Base-by-base conservation (phyloP, 2,329 filamentous ascomycete genomes). In the Kalmusia sp. region DNA sequence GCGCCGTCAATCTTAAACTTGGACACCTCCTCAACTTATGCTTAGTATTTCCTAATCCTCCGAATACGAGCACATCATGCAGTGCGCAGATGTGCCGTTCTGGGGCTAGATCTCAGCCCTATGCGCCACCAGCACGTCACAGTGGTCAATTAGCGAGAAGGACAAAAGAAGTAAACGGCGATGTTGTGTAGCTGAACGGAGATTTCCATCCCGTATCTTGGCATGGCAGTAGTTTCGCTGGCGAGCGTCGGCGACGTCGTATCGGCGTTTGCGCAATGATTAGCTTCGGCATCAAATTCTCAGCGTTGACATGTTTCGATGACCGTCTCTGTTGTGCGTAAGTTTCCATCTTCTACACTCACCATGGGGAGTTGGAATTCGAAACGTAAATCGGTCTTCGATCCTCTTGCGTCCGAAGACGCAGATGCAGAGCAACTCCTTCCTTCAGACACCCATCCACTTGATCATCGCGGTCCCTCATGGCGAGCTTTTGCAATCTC, bases 311-410 rank as follows among this genome's bases (percentile, higher is more conserved):
- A 31, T 6, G 24, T 34, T 6, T 24, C 8, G n/a, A n/a, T n/a
- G n/a, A n/a, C n/a, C n/a, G n/a, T n/a, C 2, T n/a, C 3, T n/a
- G n/a, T 17, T 30, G 5, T 21, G 14, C n/a, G 14, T 33, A 4
- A 8, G 3, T n/a, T 34, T n/a, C 8, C 7, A 30, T 15, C 17
- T 9, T 15, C n/a, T 7, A 7, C 12, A 14, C 1, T n/a, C 28
- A 27, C 9, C 4, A 64, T 63, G 61, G 62, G 64, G 37, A 51
- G 51, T 24, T 55, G 60, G 49, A 51, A 44, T 15, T 45, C 54
- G 52, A 57, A 63, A 40, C 63, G 24, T 11, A 12, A 41, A 19
- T 45, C 12, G 6, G 15, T 4, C 8, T 44, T 33, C 28, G 27
- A 22, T 4, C 17, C 11, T 21, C 28, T 45, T 6, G 17, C 17